Evolutionary conservation across 768 basidiomycete species (phyloP).

Genomic region (Imleria badia): DNA sequence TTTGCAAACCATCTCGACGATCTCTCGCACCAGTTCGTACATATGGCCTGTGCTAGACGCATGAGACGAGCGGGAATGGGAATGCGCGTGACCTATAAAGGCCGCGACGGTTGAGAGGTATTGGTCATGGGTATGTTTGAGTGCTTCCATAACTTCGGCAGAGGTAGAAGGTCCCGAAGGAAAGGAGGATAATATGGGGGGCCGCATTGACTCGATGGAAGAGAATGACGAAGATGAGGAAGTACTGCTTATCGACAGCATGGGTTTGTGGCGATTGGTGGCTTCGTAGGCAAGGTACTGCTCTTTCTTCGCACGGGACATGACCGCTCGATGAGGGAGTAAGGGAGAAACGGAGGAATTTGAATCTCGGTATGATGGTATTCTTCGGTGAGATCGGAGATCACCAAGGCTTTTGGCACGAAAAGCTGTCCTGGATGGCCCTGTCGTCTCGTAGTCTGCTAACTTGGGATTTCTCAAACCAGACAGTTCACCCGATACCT

Average conservation of each 20-base stretch:
- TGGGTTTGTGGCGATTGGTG: slow-evolving; percentile 42
- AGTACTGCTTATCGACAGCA: slow-evolving; percentile 64
- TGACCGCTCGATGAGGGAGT: slow-evolving; percentile 32
- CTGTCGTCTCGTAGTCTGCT: slow-evolving; percentile 21
- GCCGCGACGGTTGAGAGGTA: slow-evolving; percentile 94
- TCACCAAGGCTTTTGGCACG: slow-evolving; percentile 58
- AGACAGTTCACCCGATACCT: slow-evolving; percentile 14
- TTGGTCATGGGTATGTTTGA: slow-evolving; percentile 84
- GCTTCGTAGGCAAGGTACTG: slow-evolving; percentile 40
- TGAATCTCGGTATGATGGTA: slow-evolving; percentile 36
- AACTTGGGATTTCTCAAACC: slow-evolving; percentile 35
- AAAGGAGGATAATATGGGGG: slow-evolving; percentile 51
- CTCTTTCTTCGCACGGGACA: slow-evolving; percentile 36
- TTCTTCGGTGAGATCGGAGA: slow-evolving; percentile 38
- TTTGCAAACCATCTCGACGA: slow-evolving; percentile 91
- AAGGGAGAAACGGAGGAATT: slow-evolving; percentile 36
- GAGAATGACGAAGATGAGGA: slow-evolving; percentile 72
- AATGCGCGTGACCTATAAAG: slow-evolving; percentile 96
- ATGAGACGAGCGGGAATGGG: slow-evolving; percentile 85
- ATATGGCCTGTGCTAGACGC: slow-evolving; percentile 92
- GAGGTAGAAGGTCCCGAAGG: slow-evolving; percentile 72
- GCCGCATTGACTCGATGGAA: slow-evolving; percentile 53
- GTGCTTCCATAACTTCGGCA: slow-evolving; percentile 68
- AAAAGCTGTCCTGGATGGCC: slow-evolving; percentile 31
- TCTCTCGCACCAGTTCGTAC: slow-evolving; percentile 93